Percentiles rank a stretch among this genome's conserved stretches.
Conservation (phyloP, 495 filamentous ascomycete species). For the Aspergillus egyptiacus region DNA sequence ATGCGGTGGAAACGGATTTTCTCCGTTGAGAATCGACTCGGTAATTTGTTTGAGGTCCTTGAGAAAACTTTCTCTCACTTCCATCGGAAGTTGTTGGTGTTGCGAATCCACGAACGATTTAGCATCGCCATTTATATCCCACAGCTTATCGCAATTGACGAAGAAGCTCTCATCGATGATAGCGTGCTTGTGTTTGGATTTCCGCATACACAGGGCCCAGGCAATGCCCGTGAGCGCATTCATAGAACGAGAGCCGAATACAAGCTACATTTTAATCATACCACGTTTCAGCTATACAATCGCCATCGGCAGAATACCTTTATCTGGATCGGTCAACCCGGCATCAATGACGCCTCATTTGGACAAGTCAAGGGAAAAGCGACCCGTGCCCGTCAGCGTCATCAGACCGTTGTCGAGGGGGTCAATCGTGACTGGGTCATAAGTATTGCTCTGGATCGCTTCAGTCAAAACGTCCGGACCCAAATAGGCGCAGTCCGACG, state of each 20-base stretch:
- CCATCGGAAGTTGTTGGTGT: background rate
- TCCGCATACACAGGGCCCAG: background rate
- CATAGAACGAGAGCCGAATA: background rate
- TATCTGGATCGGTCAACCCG: constrained; percentile 1
- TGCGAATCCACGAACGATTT: background rate
- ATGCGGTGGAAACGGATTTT: constrained; percentile 3
- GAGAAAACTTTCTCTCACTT: constrained; percentile 1
- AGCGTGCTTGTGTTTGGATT: background rate
- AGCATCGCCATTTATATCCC: constrained; percentile 1
- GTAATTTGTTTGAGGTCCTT: background rate
- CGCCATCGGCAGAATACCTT: background rate
- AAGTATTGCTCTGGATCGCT: background rate
- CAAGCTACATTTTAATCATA: background rate
- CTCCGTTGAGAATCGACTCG: background rate
- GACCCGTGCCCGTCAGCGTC: constrained; percentile 3
- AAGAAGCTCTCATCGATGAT: background rate
- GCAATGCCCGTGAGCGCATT: background rate
- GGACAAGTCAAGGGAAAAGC: background rate
- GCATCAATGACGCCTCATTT: background rate
- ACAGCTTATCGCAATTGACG: background rate
- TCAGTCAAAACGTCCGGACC: background rate
- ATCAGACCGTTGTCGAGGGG: background rate
- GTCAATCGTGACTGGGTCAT: background rate
- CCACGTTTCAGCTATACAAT: background rate
- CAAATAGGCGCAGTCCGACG: background rate